Conservation (phyloP, 176 grass and related monocot genomes). For the Oryza punctata region DNA sequence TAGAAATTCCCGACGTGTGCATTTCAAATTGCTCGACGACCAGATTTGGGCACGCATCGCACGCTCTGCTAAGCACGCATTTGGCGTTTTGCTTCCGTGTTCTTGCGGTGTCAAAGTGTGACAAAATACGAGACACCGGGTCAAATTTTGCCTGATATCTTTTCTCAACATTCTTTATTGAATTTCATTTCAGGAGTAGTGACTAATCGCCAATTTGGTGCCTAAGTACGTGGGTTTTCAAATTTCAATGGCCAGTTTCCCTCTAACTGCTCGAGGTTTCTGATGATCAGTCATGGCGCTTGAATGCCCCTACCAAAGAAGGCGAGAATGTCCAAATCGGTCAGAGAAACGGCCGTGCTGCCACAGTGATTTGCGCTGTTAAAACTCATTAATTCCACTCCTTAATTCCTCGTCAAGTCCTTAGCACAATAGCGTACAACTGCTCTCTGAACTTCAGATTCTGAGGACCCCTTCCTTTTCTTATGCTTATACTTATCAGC, state of each 20-base stretch:
- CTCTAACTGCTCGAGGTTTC: not conserved
- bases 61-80: not conserved
- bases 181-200: not conserved
- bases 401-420: not conserved
- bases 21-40: not conserved
- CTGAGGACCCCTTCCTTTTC: no score
- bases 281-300: not conserved
- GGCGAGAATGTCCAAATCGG: no score
- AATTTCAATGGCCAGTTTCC: not conserved
- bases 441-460: no score
- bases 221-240: not conserved
- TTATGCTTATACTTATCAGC: no score
- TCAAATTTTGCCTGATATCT: not conserved
- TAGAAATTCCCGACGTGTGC: not conserved
- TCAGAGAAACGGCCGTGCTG: not conserved
- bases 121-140: not conserved
- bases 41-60: not conserved
- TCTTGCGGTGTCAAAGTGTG: not conserved
- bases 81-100: not conserved
- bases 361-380: not conserved
- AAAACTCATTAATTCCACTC: not conserved
- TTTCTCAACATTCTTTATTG: not conserved
- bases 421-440: not conserved
- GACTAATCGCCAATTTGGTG: not conserved
- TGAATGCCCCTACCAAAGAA: no score